These are phyloP conservation scores for Flaveria robusta DNA, from an alignment of 129 eudicot species.

Conservation along the genomic window DNA sequence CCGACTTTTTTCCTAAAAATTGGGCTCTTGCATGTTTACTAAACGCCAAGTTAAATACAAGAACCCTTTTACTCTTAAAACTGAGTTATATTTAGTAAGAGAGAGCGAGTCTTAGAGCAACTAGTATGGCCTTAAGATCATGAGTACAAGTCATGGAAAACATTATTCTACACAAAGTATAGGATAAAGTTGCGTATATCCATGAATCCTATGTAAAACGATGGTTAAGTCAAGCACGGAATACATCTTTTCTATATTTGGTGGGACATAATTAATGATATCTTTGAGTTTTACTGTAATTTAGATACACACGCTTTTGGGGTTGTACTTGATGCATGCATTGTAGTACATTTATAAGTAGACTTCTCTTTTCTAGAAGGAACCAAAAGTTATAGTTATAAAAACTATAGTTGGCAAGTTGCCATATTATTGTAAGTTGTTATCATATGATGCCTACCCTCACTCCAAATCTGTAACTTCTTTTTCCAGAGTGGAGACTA, in stretches of 20 bases:
- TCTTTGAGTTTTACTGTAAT: too few species aligned
- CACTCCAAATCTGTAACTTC: conserved; percentile 27
- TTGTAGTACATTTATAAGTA: conserved; percentile 4
- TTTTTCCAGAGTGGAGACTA: conserved; percentile 32
- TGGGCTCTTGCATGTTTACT: not conserved
- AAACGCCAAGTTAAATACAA: not conserved
- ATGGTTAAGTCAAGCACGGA: too few species aligned
- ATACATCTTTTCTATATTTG: too few species aligned
- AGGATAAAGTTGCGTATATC: too few species aligned
- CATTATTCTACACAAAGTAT: too few species aligned
- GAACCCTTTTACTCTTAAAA: not conserved
- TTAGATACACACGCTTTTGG: not conserved
- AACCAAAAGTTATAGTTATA: not conserved
- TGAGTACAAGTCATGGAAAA: too few species aligned
- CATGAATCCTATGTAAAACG: too few species aligned
- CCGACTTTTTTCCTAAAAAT: not conserved
- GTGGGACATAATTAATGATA: too few species aligned
- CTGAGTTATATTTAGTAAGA: not conserved
- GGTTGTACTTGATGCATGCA: conserved; percentile 8
- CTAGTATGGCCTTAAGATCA: too few species aligned
- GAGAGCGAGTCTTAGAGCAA: not conserved
- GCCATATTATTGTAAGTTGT: conserved; percentile 25
- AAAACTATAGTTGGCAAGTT: conserved; percentile 30
- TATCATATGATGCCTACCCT: conserved; percentile 33
- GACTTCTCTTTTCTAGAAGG: conserved; percentile 26